phyloP scores from a whole-genome alignment of 371 early-diverging fungal species.

The Haplosporangium sp. region DNA sequence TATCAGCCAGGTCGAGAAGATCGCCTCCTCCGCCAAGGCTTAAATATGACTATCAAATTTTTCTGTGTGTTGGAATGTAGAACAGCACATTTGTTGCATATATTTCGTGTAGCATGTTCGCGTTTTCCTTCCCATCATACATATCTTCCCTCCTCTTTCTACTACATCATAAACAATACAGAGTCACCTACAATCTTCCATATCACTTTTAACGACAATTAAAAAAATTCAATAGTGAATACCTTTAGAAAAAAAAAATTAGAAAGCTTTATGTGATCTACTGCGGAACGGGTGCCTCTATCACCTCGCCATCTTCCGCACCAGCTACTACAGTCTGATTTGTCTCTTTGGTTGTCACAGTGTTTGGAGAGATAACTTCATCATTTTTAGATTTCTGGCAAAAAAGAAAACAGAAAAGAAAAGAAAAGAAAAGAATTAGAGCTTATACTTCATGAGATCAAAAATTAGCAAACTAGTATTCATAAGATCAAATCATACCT shows the following conservation, averaged over 20 bases:
- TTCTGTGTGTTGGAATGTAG: conserved; percentile 4
- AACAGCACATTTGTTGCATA: background rate
- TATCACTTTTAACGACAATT: conserved; percentile 13
- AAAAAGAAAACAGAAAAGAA: background rate
- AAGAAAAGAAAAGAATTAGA: background rate
- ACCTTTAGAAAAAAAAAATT: background rate
- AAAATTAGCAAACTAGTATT: background rate
- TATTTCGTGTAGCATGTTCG: background rate
- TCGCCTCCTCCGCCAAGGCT: conserved; percentile 53
- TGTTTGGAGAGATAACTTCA: background rate
- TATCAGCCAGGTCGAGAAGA: conserved; percentile 60
- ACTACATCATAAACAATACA: conserved; percentile 8
- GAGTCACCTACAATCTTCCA: background rate
- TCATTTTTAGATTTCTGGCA: conserved; percentile 21
- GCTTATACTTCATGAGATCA: background rate
- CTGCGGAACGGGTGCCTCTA: conserved; percentile 20
- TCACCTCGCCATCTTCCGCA: conserved; percentile 42
- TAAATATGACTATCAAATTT: conserved; percentile 16
- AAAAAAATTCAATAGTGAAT: conserved; percentile 8
- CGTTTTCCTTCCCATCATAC: background rate
- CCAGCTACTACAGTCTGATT: background rate
- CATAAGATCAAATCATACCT: conserved; percentile 13
- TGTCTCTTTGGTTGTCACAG: background rate
- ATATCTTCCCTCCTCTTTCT: conserved; percentile 10
- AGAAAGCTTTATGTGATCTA: conserved; percentile 1